A percentile compares a stretch with the other conserved stretches of the same genome.
phyloP scores from a whole-genome alignment of 2,329 filamentous ascomycete genomes.

The Metarhizium humberi region DNA sequence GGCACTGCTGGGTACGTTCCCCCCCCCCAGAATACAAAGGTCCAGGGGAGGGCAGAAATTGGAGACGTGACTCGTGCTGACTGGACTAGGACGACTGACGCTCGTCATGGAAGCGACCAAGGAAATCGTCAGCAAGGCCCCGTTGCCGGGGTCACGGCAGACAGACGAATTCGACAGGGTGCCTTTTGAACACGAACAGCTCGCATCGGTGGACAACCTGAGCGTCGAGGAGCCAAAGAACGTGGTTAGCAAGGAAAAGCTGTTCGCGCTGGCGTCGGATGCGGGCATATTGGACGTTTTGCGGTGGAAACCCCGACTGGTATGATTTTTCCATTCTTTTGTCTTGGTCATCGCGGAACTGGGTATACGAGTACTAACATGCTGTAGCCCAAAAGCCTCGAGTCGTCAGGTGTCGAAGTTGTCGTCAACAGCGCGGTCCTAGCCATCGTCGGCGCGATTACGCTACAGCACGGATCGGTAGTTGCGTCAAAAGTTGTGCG shows the following conservation, averaged over 20 bases:
- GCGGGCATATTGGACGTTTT: slow-evolving; percentile 68
- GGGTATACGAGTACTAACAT: slow-evolving; percentile 2
- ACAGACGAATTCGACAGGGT: slow-evolving; percentile 45
- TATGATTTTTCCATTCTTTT: slow-evolving; percentile 30
- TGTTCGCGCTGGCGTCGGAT: slow-evolving; percentile 58
- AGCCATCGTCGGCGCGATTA: slow-evolving; percentile 79
- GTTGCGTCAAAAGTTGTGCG: slow-evolving; percentile 66
- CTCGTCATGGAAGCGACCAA: slow-evolving; percentile 30
- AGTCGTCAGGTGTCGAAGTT: slow-evolving; percentile 61
- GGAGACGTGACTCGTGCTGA: slow-evolving; percentile 5
- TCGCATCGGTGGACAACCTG: slow-evolving; percentile 68
- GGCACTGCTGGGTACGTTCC: slow-evolving; percentile 67
- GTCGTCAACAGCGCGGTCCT: slow-evolving; percentile 72
- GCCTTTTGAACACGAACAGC: slow-evolving; percentile 61
- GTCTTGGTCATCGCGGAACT: background rate
- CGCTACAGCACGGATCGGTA: slow-evolving; percentile 77
- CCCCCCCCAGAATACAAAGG: background rate
- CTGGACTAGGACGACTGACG: slow-evolving; percentile 23
- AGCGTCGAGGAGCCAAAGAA: slow-evolving; percentile 48
- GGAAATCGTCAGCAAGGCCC: slow-evolving; percentile 24
- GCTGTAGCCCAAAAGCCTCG: slow-evolving; percentile 52
- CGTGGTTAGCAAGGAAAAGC: slow-evolving; percentile 52
- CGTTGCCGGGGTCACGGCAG: slow-evolving; percentile 14
- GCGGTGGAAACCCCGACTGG: slow-evolving; percentile 81
- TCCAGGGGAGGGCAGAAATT: background rate